A percentile compares a stretch with the other conserved stretches of the same genome.
Evolutionary conservation across 2,329 filamentous ascomycete species (phyloP).

Genomic region (Chaetomium strumarium): DNA sequence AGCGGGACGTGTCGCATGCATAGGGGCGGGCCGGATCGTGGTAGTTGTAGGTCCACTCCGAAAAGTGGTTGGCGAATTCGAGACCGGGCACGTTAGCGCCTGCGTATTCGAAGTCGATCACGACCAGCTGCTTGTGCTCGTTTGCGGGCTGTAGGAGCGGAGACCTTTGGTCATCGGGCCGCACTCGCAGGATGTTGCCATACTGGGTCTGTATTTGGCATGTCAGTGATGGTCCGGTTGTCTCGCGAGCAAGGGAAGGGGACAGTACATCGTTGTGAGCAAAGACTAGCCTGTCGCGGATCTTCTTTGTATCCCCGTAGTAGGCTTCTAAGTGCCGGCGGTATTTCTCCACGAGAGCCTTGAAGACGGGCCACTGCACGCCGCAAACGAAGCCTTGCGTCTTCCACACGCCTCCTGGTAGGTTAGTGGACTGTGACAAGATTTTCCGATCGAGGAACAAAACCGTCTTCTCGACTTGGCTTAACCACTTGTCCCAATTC

Average conservation of each 20-base stretch:
- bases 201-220: conserved; percentile 72
- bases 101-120: conserved; percentile 98
- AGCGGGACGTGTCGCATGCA: conserved; percentile 62
- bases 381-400: conserved; percentile 73
- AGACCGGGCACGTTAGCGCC: conserved; percentile 79
- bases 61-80: conserved; percentile 97
- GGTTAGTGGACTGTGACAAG: conserved; percentile 31
- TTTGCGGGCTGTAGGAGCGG: conserved; percentile 85
- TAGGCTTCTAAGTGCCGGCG: conserved; percentile 64
- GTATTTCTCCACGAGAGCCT: conserved; percentile 68
- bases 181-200: conserved; percentile 82
- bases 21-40: conserved; percentile 63
- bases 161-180: conserved; percentile 65
- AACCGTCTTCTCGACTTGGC: conserved; percentile 56
- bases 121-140: conserved; percentile 90
- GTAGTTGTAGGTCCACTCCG: conserved; percentile 98
- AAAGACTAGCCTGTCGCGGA: conserved; percentile 78
- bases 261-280: conserved; percentile 88
- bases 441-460: conserved; percentile 55
- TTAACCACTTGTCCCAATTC: conserved; percentile 92
- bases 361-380: conserved; percentile 75
- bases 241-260: neutral
- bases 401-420: conserved; percentile 51
- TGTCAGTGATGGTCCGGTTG: neutral
- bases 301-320: conserved; percentile 60